A percentile compares a stretch with the other conserved stretches of the same genome.
Conservation (phyloP, 352 stramenopile species). For the Elongisporangium undulatum region DNA sequence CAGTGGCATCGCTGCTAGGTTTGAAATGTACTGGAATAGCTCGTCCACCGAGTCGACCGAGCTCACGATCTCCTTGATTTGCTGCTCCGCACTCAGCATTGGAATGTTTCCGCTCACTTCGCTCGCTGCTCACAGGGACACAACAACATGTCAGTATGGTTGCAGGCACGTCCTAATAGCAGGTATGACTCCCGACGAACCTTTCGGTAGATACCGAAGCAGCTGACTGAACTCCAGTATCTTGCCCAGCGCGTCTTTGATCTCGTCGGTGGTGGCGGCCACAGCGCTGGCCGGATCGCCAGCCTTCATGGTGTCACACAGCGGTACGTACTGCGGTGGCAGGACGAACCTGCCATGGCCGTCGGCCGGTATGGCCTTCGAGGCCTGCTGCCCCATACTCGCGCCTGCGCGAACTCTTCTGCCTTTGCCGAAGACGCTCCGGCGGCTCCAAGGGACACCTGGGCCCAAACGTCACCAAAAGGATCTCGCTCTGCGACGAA, state of each 20-base stretch:
- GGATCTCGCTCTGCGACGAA: background rate
- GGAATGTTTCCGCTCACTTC: constrained; percentile 26
- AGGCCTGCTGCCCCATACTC: constrained; percentile 61
- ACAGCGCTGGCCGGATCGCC: constrained; percentile 30
- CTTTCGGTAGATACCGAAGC: constrained; percentile 54
- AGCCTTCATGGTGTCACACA: constrained; percentile 55
- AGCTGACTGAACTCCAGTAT: constrained; percentile 64
- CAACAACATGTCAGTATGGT: background rate
- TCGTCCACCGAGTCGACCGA: constrained; percentile 74
- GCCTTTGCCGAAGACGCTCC: background rate
- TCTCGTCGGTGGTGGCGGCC: constrained; percentile 32
- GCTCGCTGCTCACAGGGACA: constrained; percentile 18
- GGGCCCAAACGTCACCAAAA: background rate
- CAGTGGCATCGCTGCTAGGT: constrained; percentile 32
- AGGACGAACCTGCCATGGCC: constrained; percentile 19
- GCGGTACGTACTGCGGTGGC: constrained; percentile 42
- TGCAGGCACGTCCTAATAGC: background rate
- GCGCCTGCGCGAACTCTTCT: background rate
- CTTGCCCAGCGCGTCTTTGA: constrained; percentile 59
- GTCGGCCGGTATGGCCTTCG: constrained; percentile 12
- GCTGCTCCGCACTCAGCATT: constrained; percentile 35
- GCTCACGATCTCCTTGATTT: constrained; percentile 71
- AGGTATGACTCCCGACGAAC: constrained; percentile 6
- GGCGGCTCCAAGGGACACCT: background rate
- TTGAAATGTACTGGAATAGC: constrained; percentile 78